Evolutionary conservation across 306 rosid genomes (phyloP), one percentile per base, ranked within the genome.

Genomic region (Luffa acutangula): DNA sequence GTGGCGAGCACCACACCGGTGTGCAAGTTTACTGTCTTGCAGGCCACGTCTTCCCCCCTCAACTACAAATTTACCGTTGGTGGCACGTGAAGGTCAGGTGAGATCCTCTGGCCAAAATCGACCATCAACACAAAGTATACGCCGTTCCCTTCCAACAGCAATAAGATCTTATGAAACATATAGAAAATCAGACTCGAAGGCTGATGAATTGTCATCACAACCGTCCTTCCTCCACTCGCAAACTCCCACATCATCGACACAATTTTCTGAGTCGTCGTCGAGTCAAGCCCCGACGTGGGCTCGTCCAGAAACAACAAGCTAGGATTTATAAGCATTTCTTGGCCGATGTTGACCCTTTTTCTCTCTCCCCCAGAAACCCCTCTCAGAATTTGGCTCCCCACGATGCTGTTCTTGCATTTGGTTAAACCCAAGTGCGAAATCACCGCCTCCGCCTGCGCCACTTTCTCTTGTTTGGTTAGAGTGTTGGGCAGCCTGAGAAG

Each of bases 351-450:
- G 59, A 92, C 93, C 82, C 96, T 89, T 75, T 90, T 89, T 25
- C 96, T 88, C 84, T 92, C 97, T 6, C 96, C 97, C 4, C 93
- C 93, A 0, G 96, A 92, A 78, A 92, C 69, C 15, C 97, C 96
- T 31, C 96, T 90, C 7, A 84, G 0, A 1, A 10, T 66, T 15
- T 77, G 15, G 11, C 82, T 83, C 54, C 93, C 96, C 13, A 93
- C 43, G 0, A 88, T 76, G 79, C 82, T 87, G 56, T 91, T 83
- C 78, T 89, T 89, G 71, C 93, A 93, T 67, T 78, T 88, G 6
- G 76, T 78, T 43, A 93, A 80, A n/a, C 92, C 96, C 3, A 93
- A 88, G 41, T 89, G 92, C 0, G 79, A 62, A 9, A 93, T 86
- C 14, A 89, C 89, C 0, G 84, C 82, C 48, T 89, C 82, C 1